Percentiles rank a stretch among this genome's conserved stretches.
These are phyloP conservation scores for Vanderwaltozyma polyspora DNA, from an alignment of 805 yeast species.

Conservation along the genomic window DNA sequence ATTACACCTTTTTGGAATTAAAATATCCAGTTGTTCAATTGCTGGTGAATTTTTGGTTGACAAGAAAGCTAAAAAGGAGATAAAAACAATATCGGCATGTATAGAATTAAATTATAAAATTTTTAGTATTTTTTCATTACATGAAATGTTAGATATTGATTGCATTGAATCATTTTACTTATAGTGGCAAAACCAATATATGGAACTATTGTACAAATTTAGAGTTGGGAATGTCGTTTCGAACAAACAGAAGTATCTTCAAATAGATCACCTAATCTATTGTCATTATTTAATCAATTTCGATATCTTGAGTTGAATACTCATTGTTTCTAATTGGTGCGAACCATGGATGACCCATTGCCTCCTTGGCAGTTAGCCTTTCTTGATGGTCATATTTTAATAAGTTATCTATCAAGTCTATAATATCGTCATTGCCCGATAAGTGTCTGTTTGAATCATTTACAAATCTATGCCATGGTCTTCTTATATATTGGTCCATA, in stretches of 20 bases:
- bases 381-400: slow-evolving; percentile 79
- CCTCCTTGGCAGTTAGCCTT: slow-evolving; percentile 79
- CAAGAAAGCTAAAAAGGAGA: too few species aligned
- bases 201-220: too few species aligned
- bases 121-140: not conserved
- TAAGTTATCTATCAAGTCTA: slow-evolving; percentile 63
- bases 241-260: not conserved
- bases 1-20: too few species aligned
- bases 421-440: slow-evolving; percentile 42
- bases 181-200: too few species aligned
- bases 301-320: slow-evolving; percentile 1
- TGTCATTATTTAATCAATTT: not conserved
- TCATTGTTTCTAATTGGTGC: slow-evolving; percentile 13
- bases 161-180: too few species aligned
- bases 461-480: slow-evolving; percentile 78
- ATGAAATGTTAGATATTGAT: too few species aligned
- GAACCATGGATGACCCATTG: slow-evolving; percentile 52
- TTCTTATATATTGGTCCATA: slow-evolving; percentile 62
- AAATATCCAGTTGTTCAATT: too few species aligned
- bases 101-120: too few species aligned
- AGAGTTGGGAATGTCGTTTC: too few species aligned
- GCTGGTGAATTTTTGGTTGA: too few species aligned
- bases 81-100: too few species aligned
- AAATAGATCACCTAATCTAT: not conserved
- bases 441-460: slow-evolving; percentile 59